A percentile compares a stretch with the other conserved stretches of the same genome.
These are phyloP conservation scores for Annona squamosa DNA, from an alignment of 164 flowering plant species.

Conservation along the genomic window DNA sequence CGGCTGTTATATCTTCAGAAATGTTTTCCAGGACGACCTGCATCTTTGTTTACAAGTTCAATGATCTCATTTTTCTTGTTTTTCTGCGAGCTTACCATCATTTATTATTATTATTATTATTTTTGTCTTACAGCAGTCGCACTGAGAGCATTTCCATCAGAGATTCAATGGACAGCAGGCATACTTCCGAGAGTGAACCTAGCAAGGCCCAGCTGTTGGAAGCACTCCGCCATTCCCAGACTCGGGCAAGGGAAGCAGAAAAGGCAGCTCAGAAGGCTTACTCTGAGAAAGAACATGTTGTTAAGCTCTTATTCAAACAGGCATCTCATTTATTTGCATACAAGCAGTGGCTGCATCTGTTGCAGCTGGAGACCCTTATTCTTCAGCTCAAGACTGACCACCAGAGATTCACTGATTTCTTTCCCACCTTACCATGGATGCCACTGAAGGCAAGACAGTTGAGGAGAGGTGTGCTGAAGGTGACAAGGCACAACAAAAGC, in stretches of 20 bases:
- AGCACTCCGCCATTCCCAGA: conserved; percentile 89
- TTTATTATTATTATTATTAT: not conserved
- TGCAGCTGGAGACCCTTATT: conserved; percentile 50
- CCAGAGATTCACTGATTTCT: conserved; percentile 22
- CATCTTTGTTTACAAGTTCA: too few species aligned
- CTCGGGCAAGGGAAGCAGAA: conserved; percentile 96
- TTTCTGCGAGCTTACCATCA: not conserved
- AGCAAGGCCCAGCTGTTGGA: conserved; percentile 67
- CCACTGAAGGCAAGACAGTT: conserved; percentile 19
- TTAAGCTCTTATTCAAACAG: conserved; percentile 76
- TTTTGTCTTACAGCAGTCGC: conserved; percentile 8
- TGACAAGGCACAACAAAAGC: conserved; percentile 10
- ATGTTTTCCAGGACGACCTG: too few species aligned
- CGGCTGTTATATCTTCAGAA: too few species aligned
- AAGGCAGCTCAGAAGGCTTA: conserved; percentile 60
- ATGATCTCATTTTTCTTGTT: not conserved
- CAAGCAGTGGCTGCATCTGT: conserved; percentile 68
- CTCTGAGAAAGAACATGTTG: conserved; percentile 70
- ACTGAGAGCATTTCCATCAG: conserved; percentile 6
- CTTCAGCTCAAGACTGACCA: conserved; percentile 34
- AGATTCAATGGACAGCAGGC: conserved; percentile 11
- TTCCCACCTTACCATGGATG: conserved; percentile 37
- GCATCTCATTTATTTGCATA: conserved; percentile 89
- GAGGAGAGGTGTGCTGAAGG: conserved; percentile 28
- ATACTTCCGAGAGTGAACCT: conserved; percentile 22